Percentiles rank a stretch among this genome's conserved stretches.
Evolutionary conservation across 257 asterid species (phyloP).

Genomic region (Asclepias syriaca): DNA sequence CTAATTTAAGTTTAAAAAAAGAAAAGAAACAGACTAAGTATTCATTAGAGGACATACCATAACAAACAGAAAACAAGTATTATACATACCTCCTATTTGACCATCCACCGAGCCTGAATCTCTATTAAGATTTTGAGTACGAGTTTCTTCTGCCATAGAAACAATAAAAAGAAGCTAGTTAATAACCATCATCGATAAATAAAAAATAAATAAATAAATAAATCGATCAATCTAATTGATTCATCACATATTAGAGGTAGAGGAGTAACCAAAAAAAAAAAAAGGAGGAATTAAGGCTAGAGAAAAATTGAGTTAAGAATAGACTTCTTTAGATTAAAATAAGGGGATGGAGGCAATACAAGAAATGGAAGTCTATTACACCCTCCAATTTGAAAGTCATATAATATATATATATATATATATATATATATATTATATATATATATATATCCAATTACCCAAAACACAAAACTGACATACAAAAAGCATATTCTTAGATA

Average conservation of each 20-base stretch:
- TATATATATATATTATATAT: too few relatives aligned
- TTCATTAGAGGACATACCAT: conserved; percentile 8
- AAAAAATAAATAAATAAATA: background rate
- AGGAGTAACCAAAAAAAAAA: background rate
- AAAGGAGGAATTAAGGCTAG: background rate
- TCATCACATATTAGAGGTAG: background rate
- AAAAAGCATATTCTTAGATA: background rate
- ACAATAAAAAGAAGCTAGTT: background rate
- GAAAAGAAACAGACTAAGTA: conserved; percentile 16
- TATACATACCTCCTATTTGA: conserved; percentile 56
- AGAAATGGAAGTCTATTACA: background rate
- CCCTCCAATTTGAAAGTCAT: background rate
- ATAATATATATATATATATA: too few relatives aligned
- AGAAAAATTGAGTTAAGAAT: background rate
- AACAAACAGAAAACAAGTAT: background rate
- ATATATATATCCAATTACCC: background rate
- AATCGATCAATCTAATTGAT: background rate
- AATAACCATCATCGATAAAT: conserved; percentile 2
- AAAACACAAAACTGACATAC: background rate
- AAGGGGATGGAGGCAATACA: background rate
- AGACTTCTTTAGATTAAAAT: background rate
- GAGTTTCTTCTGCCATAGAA: conserved; percentile 43
- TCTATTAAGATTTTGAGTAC: conserved; percentile 40
- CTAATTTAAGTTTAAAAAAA: conserved; percentile 31
- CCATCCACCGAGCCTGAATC: conserved; percentile 50